Conservation (phyloP, 805 yeast genomes). For the Helenozyma baotianmanensis region DNA sequence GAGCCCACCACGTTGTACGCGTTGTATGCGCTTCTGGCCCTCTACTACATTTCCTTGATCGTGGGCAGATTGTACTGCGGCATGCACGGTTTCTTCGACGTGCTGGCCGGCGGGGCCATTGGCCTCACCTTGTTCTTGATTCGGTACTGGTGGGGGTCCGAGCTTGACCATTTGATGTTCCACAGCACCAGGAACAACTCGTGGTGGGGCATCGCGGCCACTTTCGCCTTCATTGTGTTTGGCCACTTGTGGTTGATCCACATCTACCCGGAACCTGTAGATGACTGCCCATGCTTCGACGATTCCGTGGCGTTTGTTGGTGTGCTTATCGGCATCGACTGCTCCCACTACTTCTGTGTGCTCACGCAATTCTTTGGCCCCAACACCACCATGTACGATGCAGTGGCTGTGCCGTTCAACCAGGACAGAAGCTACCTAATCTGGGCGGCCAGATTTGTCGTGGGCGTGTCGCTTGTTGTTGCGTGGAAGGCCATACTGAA, state of each 20-base stretch:
- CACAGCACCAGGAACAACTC: constrained; percentile 19
- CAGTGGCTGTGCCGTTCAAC: constrained; percentile 32
- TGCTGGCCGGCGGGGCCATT: constrained; percentile 57
- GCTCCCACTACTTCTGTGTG: constrained; percentile 50
- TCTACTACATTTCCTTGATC: constrained; percentile 63
- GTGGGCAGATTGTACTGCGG: constrained; percentile 91
- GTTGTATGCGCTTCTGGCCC: constrained; percentile 15
- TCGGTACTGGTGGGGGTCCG: constrained; percentile 36
- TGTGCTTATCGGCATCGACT: constrained; percentile 73
- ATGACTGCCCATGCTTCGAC: constrained; percentile 93
- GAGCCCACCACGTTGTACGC: constrained; percentile 10
- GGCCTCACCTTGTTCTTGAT: constrained; percentile 54
- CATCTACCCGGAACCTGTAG: constrained; percentile 78
- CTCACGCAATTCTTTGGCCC: constrained; percentile 24
- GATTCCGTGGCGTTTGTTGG: constrained; percentile 93
- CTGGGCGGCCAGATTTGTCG: constrained; percentile 42
- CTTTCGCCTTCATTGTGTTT: constrained; percentile 33
- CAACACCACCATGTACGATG: constrained; percentile 18
- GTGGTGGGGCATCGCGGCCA: constrained; percentile 19
- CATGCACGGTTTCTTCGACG: constrained; percentile 91
- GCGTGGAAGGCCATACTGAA: constrained; percentile 75
- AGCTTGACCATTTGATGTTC: constrained; percentile 44
- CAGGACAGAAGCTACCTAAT: constrained; percentile 2
- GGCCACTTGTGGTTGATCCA: constrained; percentile 52
- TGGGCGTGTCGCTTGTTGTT: constrained; percentile 62